A percentile compares a stretch with the other conserved stretches of the same genome.
phyloP scores from a whole-genome alignment of 164 flowering plant genomes.

The Stephania cephalantha region DNA sequence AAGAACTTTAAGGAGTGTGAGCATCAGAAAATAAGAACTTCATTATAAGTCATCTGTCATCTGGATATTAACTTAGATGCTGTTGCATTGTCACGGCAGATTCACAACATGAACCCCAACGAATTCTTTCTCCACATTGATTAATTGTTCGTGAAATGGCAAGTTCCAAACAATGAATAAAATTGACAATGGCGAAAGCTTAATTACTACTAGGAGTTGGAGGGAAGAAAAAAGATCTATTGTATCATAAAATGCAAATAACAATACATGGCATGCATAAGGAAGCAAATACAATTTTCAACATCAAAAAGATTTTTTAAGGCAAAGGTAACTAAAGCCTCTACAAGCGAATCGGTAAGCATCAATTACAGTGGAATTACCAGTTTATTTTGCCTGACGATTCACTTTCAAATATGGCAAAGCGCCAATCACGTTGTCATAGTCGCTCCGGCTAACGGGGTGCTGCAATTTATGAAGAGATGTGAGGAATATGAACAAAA shows the following conservation, averaged over 20 bases:
- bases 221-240: too few species aligned
- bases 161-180: not conserved
- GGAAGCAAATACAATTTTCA: too few species aligned
- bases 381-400: conserved; percentile 38
- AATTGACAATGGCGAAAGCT: not conserved
- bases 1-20: too few species aligned
- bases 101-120: not conserved
- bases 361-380: conserved; percentile 9
- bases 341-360: not conserved
- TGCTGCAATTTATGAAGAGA: conserved; percentile 35
- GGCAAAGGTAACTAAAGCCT: not conserved
- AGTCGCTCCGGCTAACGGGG: conserved; percentile 72
- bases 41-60: too few species aligned
- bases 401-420: conserved; percentile 94
- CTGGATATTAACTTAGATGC: not conserved
- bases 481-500: conserved; percentile 1
- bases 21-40: too few species aligned
- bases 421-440: conserved; percentile 81
- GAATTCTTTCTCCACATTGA: not conserved
- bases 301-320: not conserved
- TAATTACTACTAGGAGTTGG: too few species aligned
- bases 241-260: not conserved
- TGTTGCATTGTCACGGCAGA: not conserved
- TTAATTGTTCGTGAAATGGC: not conserved
- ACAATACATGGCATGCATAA: too few species aligned